Percentiles rank a stretch among this genome's conserved stretches.
These are phyloP conservation scores for Trichocomaceae sp. DNA, from an alignment of 2,329 filamentous ascomycete genomes.

Conservation along the genomic window DNA sequence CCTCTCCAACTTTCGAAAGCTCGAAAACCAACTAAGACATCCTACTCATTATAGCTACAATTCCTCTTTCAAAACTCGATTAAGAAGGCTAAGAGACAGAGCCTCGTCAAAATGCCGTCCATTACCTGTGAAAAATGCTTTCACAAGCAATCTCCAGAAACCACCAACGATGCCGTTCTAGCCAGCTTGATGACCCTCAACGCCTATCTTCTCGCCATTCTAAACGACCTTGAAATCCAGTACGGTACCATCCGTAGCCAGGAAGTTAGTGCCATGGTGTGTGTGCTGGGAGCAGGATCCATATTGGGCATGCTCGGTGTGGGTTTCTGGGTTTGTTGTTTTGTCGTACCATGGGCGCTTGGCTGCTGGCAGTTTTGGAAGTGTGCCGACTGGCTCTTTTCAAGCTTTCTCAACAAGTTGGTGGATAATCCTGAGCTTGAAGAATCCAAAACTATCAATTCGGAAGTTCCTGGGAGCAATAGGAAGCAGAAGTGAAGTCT, in stretches of 20 bases:
- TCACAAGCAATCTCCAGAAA: constrained; percentile 7
- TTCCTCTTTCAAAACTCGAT: not conserved
- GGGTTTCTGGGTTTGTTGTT: not conserved
- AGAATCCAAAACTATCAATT: not conserved
- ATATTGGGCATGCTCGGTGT: not conserved
- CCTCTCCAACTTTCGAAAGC: not conserved
- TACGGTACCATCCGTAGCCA: not conserved
- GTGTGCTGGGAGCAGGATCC: not conserved
- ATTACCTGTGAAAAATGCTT: constrained; percentile 10
- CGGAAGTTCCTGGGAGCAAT: not conserved
- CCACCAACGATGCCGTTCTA: constrained; percentile 2
- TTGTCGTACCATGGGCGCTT: constrained; percentile 2
- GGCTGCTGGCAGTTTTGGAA: constrained; percentile 7
- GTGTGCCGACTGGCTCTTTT: not conserved
- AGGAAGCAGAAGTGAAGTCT: not conserved
- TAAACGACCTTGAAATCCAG: constrained; percentile 6
- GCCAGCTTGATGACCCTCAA: constrained; percentile 1
- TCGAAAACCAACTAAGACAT: not conserved
- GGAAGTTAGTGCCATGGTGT: not conserved
- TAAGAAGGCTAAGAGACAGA: not conserved
- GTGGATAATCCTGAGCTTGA: not conserved
- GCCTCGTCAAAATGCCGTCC: not conserved
- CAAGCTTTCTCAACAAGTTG: not conserved
- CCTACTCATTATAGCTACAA: not conserved
- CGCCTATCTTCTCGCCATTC: constrained; percentile 2